phyloP scores from a whole-genome alignment of 306 rosid genomes.

The Morella rubra region DNA sequence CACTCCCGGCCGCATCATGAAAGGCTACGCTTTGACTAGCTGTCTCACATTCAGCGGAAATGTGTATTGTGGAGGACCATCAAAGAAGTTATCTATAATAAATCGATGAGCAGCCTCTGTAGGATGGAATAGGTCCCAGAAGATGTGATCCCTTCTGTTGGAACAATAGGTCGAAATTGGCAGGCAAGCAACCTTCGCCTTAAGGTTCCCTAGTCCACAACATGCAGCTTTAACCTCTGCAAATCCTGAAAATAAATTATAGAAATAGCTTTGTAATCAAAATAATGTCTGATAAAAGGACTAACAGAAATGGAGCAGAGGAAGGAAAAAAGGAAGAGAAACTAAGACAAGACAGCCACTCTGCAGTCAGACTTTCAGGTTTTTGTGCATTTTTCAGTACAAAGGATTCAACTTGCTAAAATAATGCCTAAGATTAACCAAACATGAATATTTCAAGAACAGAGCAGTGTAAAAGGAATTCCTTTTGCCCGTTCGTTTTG shows the following conservation, averaged over 20 bases:
- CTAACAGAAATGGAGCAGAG: neutral
- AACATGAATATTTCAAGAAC: too few species aligned
- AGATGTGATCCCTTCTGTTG: slow-evolving; percentile 59
- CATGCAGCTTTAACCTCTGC: slow-evolving; percentile 61
- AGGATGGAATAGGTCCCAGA: slow-evolving; percentile 84
- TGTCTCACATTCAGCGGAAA: slow-evolving; percentile 53
- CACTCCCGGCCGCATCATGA: too few species aligned
- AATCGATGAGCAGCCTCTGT: slow-evolving; percentile 51
- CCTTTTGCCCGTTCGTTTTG: too few species aligned
- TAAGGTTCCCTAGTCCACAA: slow-evolving; percentile 66
- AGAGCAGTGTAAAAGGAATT: too few species aligned
- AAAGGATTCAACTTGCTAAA: too few species aligned
- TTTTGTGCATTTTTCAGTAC: too few species aligned
- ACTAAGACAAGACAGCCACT: too few species aligned
- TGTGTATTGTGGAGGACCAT: slow-evolving; percentile 48
- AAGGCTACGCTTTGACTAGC: slow-evolving; percentile 20
- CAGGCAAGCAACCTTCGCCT: slow-evolving; percentile 45
- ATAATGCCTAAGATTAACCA: too few species aligned
- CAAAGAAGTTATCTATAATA: slow-evolving; percentile 42
- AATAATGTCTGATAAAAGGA: neutral
- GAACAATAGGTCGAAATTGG: slow-evolving; percentile 49
- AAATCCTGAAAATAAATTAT: slow-evolving; percentile 48
- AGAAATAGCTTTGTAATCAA: neutral
- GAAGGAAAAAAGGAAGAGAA: neutral
- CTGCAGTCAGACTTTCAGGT: too few species aligned